Conservation (phyloP, 768 basidiomycete species). For the Phallus indusiatus region DNA sequence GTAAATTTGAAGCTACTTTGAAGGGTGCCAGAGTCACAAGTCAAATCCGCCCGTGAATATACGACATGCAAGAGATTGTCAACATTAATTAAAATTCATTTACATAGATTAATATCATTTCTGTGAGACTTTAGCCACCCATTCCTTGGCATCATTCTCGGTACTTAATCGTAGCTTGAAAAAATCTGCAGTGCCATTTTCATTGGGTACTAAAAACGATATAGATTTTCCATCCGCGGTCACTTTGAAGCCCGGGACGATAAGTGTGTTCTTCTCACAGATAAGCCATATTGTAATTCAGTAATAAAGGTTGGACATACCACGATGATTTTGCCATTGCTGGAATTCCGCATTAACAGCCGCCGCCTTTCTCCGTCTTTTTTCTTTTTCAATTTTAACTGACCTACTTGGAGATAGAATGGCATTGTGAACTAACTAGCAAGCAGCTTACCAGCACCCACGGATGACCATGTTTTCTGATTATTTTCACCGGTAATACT, state of each 20-base stretch:
- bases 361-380: constrained; percentile 51
- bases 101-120: background rate
- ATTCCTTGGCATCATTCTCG: constrained; percentile 50
- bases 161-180: constrained; percentile 55
- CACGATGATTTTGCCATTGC: constrained; percentile 64
- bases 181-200: constrained; percentile 39
- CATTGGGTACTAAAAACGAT: constrained; percentile 63
- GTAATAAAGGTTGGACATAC: constrained; percentile 34
- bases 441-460: constrained; percentile 51
- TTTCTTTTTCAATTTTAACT: constrained; percentile 66
- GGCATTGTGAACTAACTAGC: background rate
- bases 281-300: background rate
- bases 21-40: no score
- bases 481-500: constrained; percentile 41
- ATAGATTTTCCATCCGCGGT: constrained; percentile 43
- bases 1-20: no score
- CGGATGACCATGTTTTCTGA: constrained; percentile 46
- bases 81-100: background rate
- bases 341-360: constrained; percentile 61
- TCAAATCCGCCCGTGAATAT: no score
- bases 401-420: constrained; percentile 20
- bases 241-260: constrained; percentile 50
- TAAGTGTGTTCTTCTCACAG: constrained; percentile 56
- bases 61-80: no score
- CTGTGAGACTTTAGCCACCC: constrained; percentile 29